These are phyloP conservation scores for Nicotiana noctiflora DNA, from an alignment of 257 asterid genomes.

Conservation along the genomic window DNA sequence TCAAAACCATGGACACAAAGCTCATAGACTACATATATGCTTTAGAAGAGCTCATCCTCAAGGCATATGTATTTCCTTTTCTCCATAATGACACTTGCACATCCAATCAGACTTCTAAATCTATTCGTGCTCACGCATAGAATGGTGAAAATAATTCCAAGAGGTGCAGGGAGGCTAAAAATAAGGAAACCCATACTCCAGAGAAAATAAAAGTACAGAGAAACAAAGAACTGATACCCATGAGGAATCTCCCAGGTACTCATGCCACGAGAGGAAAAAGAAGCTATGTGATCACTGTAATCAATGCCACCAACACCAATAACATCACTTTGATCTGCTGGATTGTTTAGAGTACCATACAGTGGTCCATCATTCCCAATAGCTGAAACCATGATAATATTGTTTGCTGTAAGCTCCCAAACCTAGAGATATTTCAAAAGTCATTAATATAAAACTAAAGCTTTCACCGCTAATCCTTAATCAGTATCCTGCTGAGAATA, in stretches of 20 bases:
- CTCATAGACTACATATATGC: background rate
- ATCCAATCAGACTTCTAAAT: background rate
- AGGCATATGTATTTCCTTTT: background rate
- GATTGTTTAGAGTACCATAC: conserved; percentile 97
- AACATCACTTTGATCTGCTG: conserved; percentile 99
- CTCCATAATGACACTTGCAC: background rate
- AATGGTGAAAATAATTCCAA: background rate
- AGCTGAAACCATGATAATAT: conserved; percentile 95
- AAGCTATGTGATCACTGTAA: conserved; percentile 95
- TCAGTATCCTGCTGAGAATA: background rate
- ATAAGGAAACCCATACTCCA: background rate
- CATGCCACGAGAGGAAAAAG: conserved; percentile 99
- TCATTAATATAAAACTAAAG: background rate
- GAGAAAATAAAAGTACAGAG: conserved; percentile 7
- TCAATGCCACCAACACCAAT: conserved; percentile 99
- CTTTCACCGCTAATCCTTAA: background rate
- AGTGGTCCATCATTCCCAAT: conserved; percentile 98
- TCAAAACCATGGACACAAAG: background rate
- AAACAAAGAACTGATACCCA: conserved; percentile 48
- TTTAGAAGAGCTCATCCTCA: background rate
- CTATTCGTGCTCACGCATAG: background rate
- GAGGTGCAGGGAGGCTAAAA: background rate
- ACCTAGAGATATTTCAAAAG: conserved; percentile 38
- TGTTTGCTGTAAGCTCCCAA: conserved; percentile 97
- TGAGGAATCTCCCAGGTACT: conserved; percentile 99